Evolutionary conservation across 1,139 yeast genomes (phyloP).

Genomic region (Zygosaccharomyces sapae): DNA sequence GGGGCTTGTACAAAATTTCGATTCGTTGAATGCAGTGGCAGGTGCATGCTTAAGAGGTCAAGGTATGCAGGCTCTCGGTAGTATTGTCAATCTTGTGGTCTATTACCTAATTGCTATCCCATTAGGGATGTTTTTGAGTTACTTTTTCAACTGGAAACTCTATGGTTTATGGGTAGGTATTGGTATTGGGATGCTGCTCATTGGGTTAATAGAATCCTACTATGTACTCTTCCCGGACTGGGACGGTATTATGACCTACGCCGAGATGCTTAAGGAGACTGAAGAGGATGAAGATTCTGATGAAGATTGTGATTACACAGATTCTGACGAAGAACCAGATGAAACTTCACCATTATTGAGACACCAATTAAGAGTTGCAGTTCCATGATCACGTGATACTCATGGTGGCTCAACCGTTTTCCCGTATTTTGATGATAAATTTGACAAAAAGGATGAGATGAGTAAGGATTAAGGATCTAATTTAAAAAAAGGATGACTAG

Average conservation of each 20-base stretch:
- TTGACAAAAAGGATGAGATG: constrained; percentile 1
- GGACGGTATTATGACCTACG: constrained; percentile 46
- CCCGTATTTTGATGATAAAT: not conserved
- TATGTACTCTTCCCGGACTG: constrained; percentile 52
- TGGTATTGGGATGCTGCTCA: constrained; percentile 67
- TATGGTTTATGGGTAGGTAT: constrained; percentile 88
- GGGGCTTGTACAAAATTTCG: constrained; percentile 69
- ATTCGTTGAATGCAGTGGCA: constrained; percentile 76
- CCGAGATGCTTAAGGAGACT: constrained; percentile 41
- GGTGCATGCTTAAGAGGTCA: constrained; percentile 84
- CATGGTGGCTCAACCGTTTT: no score
- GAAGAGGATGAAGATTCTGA: constrained; percentile 35
- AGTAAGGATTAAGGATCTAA: not conserved
- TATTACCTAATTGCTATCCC: constrained; percentile 74
- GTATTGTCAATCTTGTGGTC: constrained; percentile 67
- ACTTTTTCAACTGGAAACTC: constrained; percentile 49
- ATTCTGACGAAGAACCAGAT: constrained; percentile 28
- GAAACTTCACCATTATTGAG: constrained; percentile 10
- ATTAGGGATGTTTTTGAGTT: constrained; percentile 60
- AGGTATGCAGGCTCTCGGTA: constrained; percentile 82
- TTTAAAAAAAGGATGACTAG: not conserved
- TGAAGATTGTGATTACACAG: constrained; percentile 25
- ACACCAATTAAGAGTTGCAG: no score
- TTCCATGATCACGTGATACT: constrained; percentile 7
- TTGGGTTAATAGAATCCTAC: constrained; percentile 58